Evolutionary conservation across 192 early-diverging fungal species (phyloP).

Genomic region (Kappamyces sp.): DNA sequence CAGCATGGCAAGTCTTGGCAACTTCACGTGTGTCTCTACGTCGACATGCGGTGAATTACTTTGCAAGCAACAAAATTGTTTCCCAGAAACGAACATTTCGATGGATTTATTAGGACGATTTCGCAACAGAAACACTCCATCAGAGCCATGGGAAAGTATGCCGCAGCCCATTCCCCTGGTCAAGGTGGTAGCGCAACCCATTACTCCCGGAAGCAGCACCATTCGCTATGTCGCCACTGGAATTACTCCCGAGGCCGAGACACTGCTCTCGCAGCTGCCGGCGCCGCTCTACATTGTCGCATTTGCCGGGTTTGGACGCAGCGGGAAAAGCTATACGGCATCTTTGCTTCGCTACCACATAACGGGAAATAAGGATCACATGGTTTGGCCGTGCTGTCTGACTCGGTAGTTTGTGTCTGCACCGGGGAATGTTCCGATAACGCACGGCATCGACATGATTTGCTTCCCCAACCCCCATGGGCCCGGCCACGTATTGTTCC

Average conservation of each 20-base stretch:
- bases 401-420: constrained; percentile 31
- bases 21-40: too few relatives aligned
- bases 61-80: too few relatives aligned
- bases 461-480: constrained; percentile 38
- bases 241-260: constrained; percentile 40
- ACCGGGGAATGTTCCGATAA: constrained; percentile 49
- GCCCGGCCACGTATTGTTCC: constrained; percentile 28
- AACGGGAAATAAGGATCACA: constrained; percentile 32
- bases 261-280: constrained; percentile 33
- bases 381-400: background rate
- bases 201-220: constrained; percentile 17
- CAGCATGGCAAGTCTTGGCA: too few relatives aligned
- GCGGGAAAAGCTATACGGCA: constrained; percentile 43
- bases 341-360: constrained; percentile 26
- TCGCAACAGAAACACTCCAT: constrained; percentile 18
- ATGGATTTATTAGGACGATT: constrained; percentile 6
- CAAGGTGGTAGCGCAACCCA: constrained; percentile 28
- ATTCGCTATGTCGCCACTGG: constrained; percentile 42
- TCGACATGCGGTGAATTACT: too few relatives aligned
- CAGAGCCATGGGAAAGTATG: constrained; percentile 27
- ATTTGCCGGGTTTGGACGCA: constrained; percentile 46
- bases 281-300: constrained; percentile 42
- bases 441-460: constrained; percentile 53
- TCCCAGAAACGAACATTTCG: background rate
- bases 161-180: constrained; percentile 40